Conservation (phyloP, 306 rosid species). For the Ormosia emarginata region DNA sequence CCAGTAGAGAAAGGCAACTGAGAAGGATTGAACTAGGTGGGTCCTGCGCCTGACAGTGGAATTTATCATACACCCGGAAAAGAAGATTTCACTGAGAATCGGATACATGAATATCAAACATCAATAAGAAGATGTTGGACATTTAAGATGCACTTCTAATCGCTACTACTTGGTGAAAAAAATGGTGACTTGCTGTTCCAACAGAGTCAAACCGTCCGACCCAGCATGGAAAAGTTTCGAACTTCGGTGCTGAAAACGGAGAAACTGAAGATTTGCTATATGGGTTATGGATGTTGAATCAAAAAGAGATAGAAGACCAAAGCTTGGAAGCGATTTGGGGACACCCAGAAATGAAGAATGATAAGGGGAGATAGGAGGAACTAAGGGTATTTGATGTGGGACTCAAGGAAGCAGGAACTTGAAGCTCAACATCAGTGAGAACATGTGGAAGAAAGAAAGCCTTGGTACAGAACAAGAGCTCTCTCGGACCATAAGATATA, state of each 20-base stretch:
- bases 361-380: background rate
- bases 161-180: background rate
- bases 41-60: constrained; percentile 85
- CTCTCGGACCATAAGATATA: constrained; percentile 15
- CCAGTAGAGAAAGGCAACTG: constrained; percentile 93
- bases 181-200: background rate
- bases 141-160: constrained; percentile 36
- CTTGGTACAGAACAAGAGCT: background rate
- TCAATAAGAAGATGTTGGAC: constrained; percentile 58
- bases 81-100: constrained; percentile 76
- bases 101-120: constrained; percentile 95
- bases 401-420: background rate
- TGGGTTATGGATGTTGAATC: background rate
- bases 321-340: background rate
- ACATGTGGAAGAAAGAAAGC: constrained; percentile 24
- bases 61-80: constrained; percentile 85
- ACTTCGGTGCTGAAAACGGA: background rate
- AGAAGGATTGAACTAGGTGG: constrained; percentile 98
- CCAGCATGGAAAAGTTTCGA: background rate
- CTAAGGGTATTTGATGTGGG: background rate
- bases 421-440: background rate
- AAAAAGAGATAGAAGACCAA: background rate
- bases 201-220: background rate
- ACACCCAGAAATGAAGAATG: background rate
- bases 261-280: background rate